Conservation (phyloP, 305 asterid genomes). For the Ilex paraguariensis region DNA sequence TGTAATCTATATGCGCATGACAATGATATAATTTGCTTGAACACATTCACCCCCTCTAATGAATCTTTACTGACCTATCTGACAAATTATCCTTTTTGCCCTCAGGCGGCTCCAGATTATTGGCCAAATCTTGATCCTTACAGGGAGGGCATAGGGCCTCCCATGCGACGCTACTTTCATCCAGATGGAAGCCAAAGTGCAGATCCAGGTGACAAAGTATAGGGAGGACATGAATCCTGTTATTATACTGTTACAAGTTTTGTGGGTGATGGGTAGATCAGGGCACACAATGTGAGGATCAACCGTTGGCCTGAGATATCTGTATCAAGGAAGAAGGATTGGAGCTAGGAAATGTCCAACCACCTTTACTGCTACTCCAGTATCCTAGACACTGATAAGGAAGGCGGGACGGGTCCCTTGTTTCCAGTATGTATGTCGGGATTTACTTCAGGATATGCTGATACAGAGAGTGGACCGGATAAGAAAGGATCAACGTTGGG, state of each 20-base stretch:
- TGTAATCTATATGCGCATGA: not conserved
- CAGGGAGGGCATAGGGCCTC: slow-evolving; percentile 52
- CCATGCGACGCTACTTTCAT: slow-evolving; percentile 68
- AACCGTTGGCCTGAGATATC: slow-evolving; percentile 66
- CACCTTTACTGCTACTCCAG: slow-evolving; percentile 50
- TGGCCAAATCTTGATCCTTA: slow-evolving; percentile 77
- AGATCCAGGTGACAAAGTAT: slow-evolving; percentile 54
- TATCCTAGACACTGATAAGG: slow-evolving; percentile 51
- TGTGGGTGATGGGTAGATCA: slow-evolving; percentile 46
- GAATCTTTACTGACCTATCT: not conserved
- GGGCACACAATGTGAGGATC: slow-evolving; percentile 76
- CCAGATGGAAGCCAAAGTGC: slow-evolving; percentile 78
- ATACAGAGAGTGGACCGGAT: too few relatives aligned
- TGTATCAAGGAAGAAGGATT: slow-evolving; percentile 54
- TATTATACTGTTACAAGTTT: slow-evolving; percentile 63
- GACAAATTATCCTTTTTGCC: not conserved
- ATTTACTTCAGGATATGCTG: too few relatives aligned
- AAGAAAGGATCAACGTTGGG: too few relatives aligned
- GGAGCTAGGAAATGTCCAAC: slow-evolving; percentile 78
- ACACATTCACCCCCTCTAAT: not conserved
- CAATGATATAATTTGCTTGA: not conserved
- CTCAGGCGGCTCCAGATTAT: slow-evolving; percentile 66
- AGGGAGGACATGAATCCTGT: slow-evolving; percentile 92
- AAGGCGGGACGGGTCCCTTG: slow-evolving; percentile 60
- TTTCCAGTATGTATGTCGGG: not conserved